Conservation (phyloP, 352 stramenopile species). For the Globisporangium orthogonon region DNA sequence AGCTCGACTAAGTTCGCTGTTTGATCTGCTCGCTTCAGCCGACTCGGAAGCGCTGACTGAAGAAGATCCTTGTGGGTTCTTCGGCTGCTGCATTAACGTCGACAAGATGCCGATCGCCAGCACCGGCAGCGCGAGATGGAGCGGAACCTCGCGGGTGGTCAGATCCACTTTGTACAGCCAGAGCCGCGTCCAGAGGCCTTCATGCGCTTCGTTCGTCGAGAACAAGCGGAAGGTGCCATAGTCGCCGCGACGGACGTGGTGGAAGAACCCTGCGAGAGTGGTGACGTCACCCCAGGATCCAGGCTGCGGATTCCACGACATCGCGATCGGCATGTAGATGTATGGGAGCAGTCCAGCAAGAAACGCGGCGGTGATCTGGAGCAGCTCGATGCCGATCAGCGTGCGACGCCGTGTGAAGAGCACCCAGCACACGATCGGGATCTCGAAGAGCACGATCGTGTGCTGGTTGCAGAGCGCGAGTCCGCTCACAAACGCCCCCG, state of each 20-base stretch:
- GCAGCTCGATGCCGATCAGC: conserved; percentile 31
- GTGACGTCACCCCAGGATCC: conserved; percentile 92
- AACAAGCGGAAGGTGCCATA: conserved; percentile 94
- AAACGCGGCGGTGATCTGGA: conserved; percentile 44
- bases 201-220: conserved; percentile 52
- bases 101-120: conserved; percentile 21
- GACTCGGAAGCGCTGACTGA: no score
- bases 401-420: conserved; percentile 37
- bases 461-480: conserved; percentile 96
- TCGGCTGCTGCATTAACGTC: conserved; percentile 10
- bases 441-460: conserved; percentile 91
- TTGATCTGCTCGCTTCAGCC: background rate
- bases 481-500: conserved; percentile 87
- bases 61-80: background rate
- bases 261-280: conserved; percentile 78
- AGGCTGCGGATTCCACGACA: conserved; percentile 54
- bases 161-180: conserved; percentile 74
- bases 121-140: conserved; percentile 38
- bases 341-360: conserved; percentile 76
- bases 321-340: conserved; percentile 77
- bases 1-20: no score
- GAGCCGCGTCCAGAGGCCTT: conserved; percentile 68
- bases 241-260: conserved; percentile 89
- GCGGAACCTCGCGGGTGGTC: conserved; percentile 32
- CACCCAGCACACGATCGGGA: conserved; percentile 82